Conservation (phyloP, 139 green algal genomes). For the Chlamydomonas eustigma region DNA sequence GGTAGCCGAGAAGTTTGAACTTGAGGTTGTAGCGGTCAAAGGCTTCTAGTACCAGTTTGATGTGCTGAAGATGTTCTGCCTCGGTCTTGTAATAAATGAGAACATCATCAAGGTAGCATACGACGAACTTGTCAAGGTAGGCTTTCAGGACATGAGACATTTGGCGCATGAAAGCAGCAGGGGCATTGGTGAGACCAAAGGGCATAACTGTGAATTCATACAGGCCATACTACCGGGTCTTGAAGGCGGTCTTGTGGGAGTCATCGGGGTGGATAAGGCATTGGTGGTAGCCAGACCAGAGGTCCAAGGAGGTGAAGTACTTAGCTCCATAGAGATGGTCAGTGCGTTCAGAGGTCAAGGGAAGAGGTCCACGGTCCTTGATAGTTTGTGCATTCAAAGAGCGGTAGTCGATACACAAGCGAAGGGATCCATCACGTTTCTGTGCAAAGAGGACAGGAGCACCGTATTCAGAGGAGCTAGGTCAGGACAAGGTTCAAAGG, state of each 20-base stretch:
- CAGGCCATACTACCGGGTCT: conserved; percentile 34
- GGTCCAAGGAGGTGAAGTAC: conserved; percentile 43
- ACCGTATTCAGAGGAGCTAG: conserved; percentile 34
- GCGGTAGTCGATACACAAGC: conserved; percentile 58
- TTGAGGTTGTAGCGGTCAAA: conserved; percentile 26
- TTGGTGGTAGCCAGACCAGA: conserved; percentile 45
- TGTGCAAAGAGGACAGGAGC: conserved; percentile 54
- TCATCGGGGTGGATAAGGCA: conserved; percentile 33
- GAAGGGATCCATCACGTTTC: conserved; percentile 50
- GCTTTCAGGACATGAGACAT: conserved; percentile 49
- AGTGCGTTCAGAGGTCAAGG: conserved; percentile 50
- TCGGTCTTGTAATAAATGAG: conserved; percentile 39
- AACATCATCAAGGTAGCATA: conserved; percentile 39
- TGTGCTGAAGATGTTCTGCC: conserved; percentile 43
- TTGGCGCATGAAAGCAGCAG: conserved; percentile 46
- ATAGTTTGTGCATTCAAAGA: conserved; percentile 44
- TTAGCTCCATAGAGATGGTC: conserved; percentile 39
- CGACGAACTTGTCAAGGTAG: conserved; percentile 25
- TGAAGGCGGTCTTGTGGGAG: conserved; percentile 49
- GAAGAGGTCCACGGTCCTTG: conserved; percentile 42
- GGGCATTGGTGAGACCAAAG: conserved; percentile 53
- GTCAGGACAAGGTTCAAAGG: neutral
- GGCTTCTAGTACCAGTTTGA: conserved; percentile 29
- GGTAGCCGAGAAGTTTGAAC: conserved; percentile 36
- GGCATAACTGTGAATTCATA: conserved; percentile 46